Evolutionary conservation across 345 rosid species (phyloP).

Genomic region (Populus simonii): DNA sequence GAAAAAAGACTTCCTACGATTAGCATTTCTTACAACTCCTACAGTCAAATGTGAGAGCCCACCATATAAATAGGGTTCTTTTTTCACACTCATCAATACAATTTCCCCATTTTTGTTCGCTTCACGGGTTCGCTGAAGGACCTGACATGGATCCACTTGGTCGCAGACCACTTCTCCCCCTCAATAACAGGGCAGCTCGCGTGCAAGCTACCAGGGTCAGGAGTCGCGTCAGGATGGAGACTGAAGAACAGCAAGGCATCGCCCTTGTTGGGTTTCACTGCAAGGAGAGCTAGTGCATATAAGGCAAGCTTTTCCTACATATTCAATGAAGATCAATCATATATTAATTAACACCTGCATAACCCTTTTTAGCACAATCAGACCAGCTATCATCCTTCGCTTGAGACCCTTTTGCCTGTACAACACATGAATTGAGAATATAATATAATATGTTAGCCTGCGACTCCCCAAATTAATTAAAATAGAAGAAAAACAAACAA

Average conservation of each 20-base stretch:
- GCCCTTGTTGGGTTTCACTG: constrained; percentile 85
- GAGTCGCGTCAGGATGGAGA: constrained; percentile 67
- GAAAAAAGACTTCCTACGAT: constrained; percentile 12
- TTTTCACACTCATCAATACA: constrained; percentile 65
- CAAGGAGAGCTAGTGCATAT: neutral
- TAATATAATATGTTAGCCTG: too few relatives aligned
- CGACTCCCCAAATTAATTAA: too few relatives aligned
- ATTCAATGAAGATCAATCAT: too few relatives aligned
- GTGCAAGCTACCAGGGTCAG: constrained; percentile 61
- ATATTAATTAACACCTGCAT: constrained; percentile 48
- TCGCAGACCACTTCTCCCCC: constrained; percentile 98
- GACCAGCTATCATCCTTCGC: constrained; percentile 65
- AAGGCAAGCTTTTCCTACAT: too few relatives aligned
- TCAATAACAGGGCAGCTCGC: constrained; percentile 82
- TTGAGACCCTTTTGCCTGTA: constrained; percentile 31
- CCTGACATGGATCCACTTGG: constrained; percentile 91
- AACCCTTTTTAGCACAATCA: constrained; percentile 69
- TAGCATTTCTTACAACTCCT: constrained; percentile 73
- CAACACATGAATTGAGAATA: neutral
- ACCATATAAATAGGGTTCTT: constrained; percentile 64
- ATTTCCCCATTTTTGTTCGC: neutral
- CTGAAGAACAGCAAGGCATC: constrained; percentile 88
- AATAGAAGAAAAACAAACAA: too few relatives aligned
- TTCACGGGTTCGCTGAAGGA: constrained; percentile 31
- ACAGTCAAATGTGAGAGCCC: constrained; percentile 47